A percentile compares a stretch with the other conserved stretches of the same genome.
phyloP scores from a whole-genome alignment of 805 yeast species.

The Komagataella kurtzmanii region DNA sequence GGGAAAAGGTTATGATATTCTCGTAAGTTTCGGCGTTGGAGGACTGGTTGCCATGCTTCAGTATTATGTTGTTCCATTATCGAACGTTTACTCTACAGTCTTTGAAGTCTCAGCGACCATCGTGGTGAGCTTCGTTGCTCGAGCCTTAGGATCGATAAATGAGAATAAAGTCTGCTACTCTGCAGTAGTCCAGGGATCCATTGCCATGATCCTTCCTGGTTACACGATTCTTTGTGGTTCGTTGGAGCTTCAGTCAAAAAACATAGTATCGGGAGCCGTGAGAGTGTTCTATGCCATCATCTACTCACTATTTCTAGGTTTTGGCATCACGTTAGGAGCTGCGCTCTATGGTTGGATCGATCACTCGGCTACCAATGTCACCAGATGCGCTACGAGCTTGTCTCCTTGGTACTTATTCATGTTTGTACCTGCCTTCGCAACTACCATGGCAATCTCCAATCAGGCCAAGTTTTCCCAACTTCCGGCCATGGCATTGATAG shows the following conservation, averaged over 20 bases:
- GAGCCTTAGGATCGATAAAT: constrained; percentile 79
- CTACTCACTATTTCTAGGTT: constrained; percentile 80
- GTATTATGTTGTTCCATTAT: constrained; percentile 66
- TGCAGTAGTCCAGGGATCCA: constrained; percentile 78
- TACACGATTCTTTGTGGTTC: constrained; percentile 89
- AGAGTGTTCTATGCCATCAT: constrained; percentile 94
- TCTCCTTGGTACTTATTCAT: constrained; percentile 50
- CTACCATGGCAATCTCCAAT: constrained; percentile 53
- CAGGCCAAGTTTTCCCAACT: constrained; percentile 74
- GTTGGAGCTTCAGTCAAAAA: constrained; percentile 77
- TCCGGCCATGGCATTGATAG: constrained; percentile 70
- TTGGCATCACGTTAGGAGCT: constrained; percentile 89
- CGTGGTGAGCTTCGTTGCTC: constrained; percentile 71
- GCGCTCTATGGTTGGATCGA: constrained; percentile 95
- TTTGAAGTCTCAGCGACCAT: constrained; percentile 89
- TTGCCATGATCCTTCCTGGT: constrained; percentile 88
- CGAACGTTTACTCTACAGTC: constrained; percentile 74
- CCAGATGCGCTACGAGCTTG: constrained; percentile 39
- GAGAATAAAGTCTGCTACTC: constrained; percentile 63
- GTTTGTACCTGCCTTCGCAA: constrained; percentile 66
- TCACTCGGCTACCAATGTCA: constrained; percentile 48
- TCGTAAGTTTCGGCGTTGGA: constrained; percentile 72
- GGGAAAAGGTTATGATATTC: constrained; percentile 81
- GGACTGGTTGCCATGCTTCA: constrained; percentile 73
- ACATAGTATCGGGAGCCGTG: constrained; percentile 86